phyloP scores from a whole-genome alignment of 352 stramenopile species.

The Phytopythium boreale region DNA sequence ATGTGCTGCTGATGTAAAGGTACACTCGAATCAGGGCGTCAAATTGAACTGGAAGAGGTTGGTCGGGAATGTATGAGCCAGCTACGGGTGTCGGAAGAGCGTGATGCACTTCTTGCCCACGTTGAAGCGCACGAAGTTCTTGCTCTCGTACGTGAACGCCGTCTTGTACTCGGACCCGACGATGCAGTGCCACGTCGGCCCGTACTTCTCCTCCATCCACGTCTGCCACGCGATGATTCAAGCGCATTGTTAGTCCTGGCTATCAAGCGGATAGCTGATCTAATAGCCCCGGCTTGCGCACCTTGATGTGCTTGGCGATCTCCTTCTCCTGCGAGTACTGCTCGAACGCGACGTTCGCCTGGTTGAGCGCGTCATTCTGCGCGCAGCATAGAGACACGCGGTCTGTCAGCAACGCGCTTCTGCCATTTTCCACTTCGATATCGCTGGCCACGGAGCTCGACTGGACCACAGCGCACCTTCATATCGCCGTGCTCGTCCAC shows the following conservation, averaged over 20 bases:
- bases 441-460: not conserved
- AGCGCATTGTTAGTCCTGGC: not conserved
- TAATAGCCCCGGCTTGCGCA: not conserved
- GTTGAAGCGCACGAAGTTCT: slow-evolving; percentile 86
- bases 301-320: slow-evolving; percentile 76
- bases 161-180: slow-evolving; percentile 77
- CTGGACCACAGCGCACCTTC: slow-evolving; percentile 37
- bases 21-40: not conserved
- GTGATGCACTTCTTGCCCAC: slow-evolving; percentile 86
- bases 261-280: too few species aligned
- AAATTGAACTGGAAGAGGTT: not conserved
- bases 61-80: not conserved
- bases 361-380: slow-evolving; percentile 62
- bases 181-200: slow-evolving; percentile 75
- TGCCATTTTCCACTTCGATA: not conserved
- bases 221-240: slow-evolving; percentile 15
- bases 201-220: slow-evolving; percentile 69
- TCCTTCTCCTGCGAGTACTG: slow-evolving; percentile 79
- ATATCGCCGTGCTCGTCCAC: slow-evolving; percentile 85
- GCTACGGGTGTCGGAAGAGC: slow-evolving; percentile 68
- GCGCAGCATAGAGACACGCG: not conserved
- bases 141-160: slow-evolving; percentile 74
- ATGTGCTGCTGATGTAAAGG: not conserved
- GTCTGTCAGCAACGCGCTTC: not conserved
- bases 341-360: slow-evolving; percentile 65